Evolutionary conservation across 2,329 filamentous ascomycete species (phyloP).

Genomic region (Endoconidiophora polonica): DNA sequence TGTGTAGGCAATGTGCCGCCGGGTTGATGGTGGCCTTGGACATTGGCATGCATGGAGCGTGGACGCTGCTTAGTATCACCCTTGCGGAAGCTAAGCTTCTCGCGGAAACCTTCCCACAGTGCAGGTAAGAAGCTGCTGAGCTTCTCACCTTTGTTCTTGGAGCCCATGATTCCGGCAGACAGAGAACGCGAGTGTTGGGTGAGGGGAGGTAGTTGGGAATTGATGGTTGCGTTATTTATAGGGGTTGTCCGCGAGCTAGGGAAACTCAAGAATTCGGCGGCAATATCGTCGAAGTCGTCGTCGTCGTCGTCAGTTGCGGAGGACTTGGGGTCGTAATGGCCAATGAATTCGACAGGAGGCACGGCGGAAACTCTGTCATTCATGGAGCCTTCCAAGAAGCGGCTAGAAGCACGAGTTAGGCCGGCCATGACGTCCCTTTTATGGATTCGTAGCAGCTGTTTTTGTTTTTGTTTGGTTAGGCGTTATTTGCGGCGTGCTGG

Average conservation of each 20-base stretch:
- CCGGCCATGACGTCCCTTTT: conserved; percentile 10
- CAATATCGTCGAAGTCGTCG: conserved; percentile 15
- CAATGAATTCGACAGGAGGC: conserved; percentile 53
- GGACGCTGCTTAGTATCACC: conserved; percentile 9
- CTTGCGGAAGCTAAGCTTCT: conserved; percentile 17
- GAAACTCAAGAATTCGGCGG: conserved; percentile 13
- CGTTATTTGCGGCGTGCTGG: no score
- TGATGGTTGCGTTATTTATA: conserved; percentile 1
- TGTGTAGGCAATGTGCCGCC: neutral
- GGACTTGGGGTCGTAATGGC: conserved; percentile 11
- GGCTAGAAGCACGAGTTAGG: conserved; percentile 21
- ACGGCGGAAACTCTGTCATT: conserved; percentile 58
- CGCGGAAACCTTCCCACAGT: conserved; percentile 19
- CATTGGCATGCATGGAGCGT: conserved; percentile 10
- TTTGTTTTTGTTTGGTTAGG: neutral
- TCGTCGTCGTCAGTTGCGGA: conserved; percentile 13
- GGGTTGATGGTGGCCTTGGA: neutral
- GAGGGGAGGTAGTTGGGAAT: neutral
- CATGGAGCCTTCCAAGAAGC: conserved; percentile 73
- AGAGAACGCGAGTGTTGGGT: neutral
- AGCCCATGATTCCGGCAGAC: conserved; percentile 6
- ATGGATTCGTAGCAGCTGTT: neutral
- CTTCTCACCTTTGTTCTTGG: conserved; percentile 10
- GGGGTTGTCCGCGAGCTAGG: conserved; percentile 9
- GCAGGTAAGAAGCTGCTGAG: conserved; percentile 11